A percentile compares a stretch with the other conserved stretches of the same genome.
These are phyloP conservation scores for Elongisporangium anandrum DNA, from an alignment of 352 stramenopile species.

Conservation along the genomic window DNA sequence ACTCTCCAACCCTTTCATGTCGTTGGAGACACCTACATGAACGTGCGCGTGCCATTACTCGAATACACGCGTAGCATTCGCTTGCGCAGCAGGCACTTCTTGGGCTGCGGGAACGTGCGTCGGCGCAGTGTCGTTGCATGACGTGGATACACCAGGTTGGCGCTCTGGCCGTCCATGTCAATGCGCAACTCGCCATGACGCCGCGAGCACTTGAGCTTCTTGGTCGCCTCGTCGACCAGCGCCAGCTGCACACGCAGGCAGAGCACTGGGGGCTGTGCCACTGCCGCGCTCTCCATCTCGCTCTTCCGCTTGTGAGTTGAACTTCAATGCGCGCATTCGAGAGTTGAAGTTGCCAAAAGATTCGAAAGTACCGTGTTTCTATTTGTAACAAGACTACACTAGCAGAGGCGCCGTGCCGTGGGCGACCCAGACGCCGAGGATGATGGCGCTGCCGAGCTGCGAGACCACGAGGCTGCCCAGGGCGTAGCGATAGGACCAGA, in stretches of 20 bases:
- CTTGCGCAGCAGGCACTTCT: conserved; percentile 36
- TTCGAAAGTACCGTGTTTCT: neutral
- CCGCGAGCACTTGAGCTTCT: conserved; percentile 25
- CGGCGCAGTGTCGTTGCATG: conserved; percentile 26
- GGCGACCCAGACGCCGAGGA: conserved; percentile 41
- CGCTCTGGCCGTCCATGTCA: conserved; percentile 24
- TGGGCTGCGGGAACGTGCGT: conserved; percentile 46
- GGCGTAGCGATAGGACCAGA: conserved; percentile 55
- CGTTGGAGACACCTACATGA: conserved; percentile 23
- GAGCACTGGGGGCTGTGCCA: neutral
- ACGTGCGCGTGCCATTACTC: conserved; percentile 29
- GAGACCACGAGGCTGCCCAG: conserved; percentile 39
- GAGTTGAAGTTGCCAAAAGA: neutral
- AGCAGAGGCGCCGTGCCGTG: conserved; percentile 33
- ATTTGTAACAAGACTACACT: neutral
- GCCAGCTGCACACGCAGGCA: conserved; percentile 20
- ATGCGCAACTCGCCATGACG: conserved; percentile 35
- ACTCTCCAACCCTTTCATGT: neutral
- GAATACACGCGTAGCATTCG: conserved; percentile 43
- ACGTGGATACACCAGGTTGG: conserved; percentile 38
- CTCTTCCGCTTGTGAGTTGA: neutral
- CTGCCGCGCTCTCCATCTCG: too few species aligned
- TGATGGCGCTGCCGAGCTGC: conserved; percentile 49
- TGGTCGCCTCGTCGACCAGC: conserved; percentile 10
- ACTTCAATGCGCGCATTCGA: neutral